These are phyloP conservation scores for Colletotrichum camelliae DNA, from an alignment of 2,329 filamentous ascomycete species.

Conservation along the genomic window DNA sequence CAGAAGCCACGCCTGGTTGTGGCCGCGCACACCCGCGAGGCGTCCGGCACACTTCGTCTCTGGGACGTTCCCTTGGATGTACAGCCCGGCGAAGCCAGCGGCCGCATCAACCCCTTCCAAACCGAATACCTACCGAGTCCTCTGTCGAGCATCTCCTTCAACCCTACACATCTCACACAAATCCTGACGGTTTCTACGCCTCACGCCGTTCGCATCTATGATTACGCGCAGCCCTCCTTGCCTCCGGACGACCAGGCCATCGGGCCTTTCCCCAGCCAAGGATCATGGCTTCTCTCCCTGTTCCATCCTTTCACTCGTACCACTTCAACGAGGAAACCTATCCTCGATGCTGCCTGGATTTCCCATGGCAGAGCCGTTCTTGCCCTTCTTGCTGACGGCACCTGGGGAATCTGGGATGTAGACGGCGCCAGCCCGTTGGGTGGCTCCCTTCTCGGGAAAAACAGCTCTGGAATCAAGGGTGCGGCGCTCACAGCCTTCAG, in stretches of 20 bases:
- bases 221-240: slow-evolving; percentile 60
- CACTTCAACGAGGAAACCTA: slow-evolving; percentile 58
- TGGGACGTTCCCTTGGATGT: slow-evolving; percentile 62
- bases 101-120: slow-evolving; percentile 58
- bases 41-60: slow-evolving; percentile 61
- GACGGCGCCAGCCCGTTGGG: slow-evolving; percentile 59
- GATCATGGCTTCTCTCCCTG: slow-evolving; percentile 69
- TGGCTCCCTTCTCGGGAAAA: slow-evolving; percentile 52
- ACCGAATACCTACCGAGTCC: slow-evolving; percentile 62
- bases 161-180: slow-evolving; percentile 62
- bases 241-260: slow-evolving; percentile 55
- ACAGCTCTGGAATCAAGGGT: slow-evolving; percentile 58
- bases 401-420: slow-evolving; percentile 73
- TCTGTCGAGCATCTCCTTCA: slow-evolving; percentile 63
- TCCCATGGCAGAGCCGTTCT: slow-evolving; percentile 64
- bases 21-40: slow-evolving; percentile 64
- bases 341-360: slow-evolving; percentile 69
- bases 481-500: slow-evolving; percentile 65
- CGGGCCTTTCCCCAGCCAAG: slow-evolving; percentile 60
- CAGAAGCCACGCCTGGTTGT: slow-evolving; percentile 54
- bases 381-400: slow-evolving; percentile 64
- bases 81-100: slow-evolving; percentile 31
- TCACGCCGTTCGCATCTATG: slow-evolving; percentile 66
- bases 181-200: slow-evolving; percentile 61
- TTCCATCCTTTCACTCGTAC: slow-evolving; percentile 61